phyloP scores from a whole-genome alignment of 2,329 filamentous ascomycete species.

The Aspergillus jensenii region DNA sequence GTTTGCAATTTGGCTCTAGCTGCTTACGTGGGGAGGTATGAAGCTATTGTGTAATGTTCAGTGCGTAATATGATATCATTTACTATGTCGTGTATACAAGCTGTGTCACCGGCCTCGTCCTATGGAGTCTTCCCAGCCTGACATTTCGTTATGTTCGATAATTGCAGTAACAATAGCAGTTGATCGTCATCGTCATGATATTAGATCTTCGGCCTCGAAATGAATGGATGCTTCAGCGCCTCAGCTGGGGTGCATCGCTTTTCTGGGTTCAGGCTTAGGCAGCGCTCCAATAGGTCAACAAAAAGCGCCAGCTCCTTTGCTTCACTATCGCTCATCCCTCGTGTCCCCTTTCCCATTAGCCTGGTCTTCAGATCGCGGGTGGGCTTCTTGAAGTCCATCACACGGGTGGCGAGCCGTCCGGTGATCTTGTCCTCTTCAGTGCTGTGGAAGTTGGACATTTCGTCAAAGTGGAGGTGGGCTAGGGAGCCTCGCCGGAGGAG shows the following conservation, averaged over 20 bases:
- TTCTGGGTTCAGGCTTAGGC: slow-evolving; percentile 85
- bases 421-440: slow-evolving; percentile 85
- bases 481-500: slow-evolving; percentile 80
- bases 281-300: slow-evolving; percentile 83
- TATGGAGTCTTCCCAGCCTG: not conserved
- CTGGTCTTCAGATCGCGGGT: slow-evolving; percentile 79
- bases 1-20: not conserved
- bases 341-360: slow-evolving; percentile 68
- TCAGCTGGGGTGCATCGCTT: slow-evolving; percentile 85
- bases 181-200: no score
- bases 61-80: slow-evolving; percentile 1
- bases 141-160: not conserved
- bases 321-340: slow-evolving; percentile 71
- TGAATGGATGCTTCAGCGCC: slow-evolving; percentile 86
- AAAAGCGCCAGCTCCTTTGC: slow-evolving; percentile 78
- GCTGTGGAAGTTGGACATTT: slow-evolving; percentile 78
- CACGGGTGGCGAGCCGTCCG: slow-evolving; percentile 64
- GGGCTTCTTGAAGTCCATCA: slow-evolving; percentile 61
- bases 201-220: slow-evolving; percentile 50
- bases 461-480: slow-evolving; percentile 77
- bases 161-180: no score
- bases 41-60: not conserved
- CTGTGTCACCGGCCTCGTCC: not conserved
- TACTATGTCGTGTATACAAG: not conserved
- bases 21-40: not conserved